Evolutionary conservation across 768 basidiomycete genomes (phyloP), one percentile per base, ranked within the genome.

Genomic region (Ramaria sp.): DNA sequence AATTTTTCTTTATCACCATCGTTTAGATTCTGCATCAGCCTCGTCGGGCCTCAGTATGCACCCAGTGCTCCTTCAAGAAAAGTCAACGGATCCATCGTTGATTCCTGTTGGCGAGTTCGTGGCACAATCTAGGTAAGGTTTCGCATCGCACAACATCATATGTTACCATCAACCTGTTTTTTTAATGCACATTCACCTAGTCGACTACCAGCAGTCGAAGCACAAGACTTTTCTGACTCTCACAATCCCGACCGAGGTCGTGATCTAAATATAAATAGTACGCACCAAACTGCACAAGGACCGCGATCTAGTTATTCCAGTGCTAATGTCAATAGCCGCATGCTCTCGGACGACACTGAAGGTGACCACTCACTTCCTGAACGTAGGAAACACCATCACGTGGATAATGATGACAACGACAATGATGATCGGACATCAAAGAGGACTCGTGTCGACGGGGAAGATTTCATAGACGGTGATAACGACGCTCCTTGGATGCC

Each of bases 361-460:
- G 20, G 16, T 41, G 49, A 37, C 20, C 20, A 32, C 34, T 44
- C 45, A 27, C 32, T 49, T 15, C 38, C 58, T 54, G 51, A 56
- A 36, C 37, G 50, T 30, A 59, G 59, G 9, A 67, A 65, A 42
- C 64, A 28, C 39, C 54, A 30, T 52, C 45, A 27, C 28, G 38
- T 50, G 30, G 71, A 72, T 50, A 71, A 73, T 48, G 72, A 72
- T 52, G 71, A 74, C 49, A 61, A 61, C 45, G 70, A 38, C 13
- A 24, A 53, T 2, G 63, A 64, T 44, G 34, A 32, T 32, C 58
- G 71, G 57, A 68, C 68, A 57, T 60, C 69, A 18, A 82, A 82
- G 68, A 78, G 78, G 65, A 70, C 73, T 53, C 74, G 77, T 55
- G 67, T 77, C n/a, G 77, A 77, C 45, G 72, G 66, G 36, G 73